These are phyloP conservation scores for Tolypocladium endophyticum DNA, from an alignment of 2,329 filamentous ascomycete genomes.

Conservation along the genomic window DNA sequence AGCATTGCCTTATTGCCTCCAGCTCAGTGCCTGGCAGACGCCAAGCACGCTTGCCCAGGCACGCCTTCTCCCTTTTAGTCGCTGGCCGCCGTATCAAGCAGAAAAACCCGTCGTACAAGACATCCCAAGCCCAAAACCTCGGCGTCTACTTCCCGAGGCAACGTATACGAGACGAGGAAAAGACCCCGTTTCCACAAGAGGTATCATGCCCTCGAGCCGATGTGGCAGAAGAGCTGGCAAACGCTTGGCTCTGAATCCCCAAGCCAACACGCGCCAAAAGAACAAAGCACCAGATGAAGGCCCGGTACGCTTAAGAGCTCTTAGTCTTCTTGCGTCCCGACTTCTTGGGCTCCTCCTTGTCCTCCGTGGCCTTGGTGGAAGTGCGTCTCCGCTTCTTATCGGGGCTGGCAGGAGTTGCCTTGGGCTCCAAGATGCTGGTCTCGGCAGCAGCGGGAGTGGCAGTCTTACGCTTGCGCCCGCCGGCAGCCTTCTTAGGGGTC, in stretches of 20 bases:
- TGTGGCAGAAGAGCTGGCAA: neutral
- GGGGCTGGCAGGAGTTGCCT: slow-evolving; percentile 38
- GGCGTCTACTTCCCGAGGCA: neutral
- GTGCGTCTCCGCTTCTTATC: slow-evolving; percentile 54
- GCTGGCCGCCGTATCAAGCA: neutral
- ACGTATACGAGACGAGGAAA: neutral
- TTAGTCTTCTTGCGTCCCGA: slow-evolving; percentile 48
- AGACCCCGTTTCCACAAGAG: neutral
- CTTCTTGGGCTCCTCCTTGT: slow-evolving; percentile 49
- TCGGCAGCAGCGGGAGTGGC: slow-evolving; percentile 29
- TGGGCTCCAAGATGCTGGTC: slow-evolving; percentile 21
- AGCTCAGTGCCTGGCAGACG: neutral
- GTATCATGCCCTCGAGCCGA: neutral
- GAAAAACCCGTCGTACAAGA: neutral
- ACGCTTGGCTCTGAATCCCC: neutral
- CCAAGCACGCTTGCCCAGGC: neutral
- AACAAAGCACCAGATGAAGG: neutral
- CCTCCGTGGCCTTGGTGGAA: slow-evolving; percentile 42
- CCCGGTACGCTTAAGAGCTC: slow-evolving; percentile 18
- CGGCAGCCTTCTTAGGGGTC: slow-evolving; percentile 46
- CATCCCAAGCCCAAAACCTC: neutral
- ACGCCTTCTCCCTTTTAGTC: neutral
- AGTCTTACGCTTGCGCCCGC: slow-evolving; percentile 46
- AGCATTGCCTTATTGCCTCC: neutral
- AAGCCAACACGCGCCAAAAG: neutral